These are phyloP conservation scores for Cutaneotrichosporon sp. DNA, from an alignment of 1,284 basidiomycete genomes.

Conservation along the genomic window DNA sequence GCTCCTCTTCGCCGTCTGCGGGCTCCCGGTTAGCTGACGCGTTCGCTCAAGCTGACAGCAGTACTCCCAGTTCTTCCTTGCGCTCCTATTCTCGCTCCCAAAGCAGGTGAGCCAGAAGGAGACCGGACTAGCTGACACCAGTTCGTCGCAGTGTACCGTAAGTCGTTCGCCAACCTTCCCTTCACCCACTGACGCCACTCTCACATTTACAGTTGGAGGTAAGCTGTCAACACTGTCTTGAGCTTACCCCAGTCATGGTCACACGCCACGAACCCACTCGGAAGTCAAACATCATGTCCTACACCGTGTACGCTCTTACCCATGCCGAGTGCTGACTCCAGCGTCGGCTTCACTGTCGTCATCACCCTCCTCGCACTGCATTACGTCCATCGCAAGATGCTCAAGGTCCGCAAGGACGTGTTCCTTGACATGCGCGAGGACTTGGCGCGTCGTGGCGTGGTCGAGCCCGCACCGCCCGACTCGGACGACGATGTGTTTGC, in stretches of 20 bases:
- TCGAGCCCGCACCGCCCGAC: constrained; percentile 18
- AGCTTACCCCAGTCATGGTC: constrained; percentile 57
- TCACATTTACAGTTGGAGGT: constrained; percentile 25
- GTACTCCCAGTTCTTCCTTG: constrained; percentile 45
- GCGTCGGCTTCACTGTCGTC: constrained; percentile 28
- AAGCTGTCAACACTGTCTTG: neutral
- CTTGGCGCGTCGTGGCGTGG: constrained; percentile 24
- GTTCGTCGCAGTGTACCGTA: constrained; percentile 37
- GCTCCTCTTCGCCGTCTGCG: constrained; percentile 44
- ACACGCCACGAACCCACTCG: constrained; percentile 56
- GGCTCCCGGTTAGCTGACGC: constrained; percentile 25
- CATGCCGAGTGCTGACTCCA: neutral
- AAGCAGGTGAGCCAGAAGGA: constrained; percentile 38
- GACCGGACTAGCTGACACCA: constrained; percentile 16
- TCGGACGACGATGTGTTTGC: neutral
- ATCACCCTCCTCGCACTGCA: constrained; percentile 34
- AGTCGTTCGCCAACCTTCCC: neutral
- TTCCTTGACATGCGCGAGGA: constrained; percentile 34
- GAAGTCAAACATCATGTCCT: constrained; percentile 31
- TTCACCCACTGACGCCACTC: constrained; percentile 1
- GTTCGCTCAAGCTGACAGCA: constrained; percentile 16
- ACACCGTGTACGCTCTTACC: constrained; percentile 21
- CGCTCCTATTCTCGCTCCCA: constrained; percentile 48
- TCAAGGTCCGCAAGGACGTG: constrained; percentile 33
- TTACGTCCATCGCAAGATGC: constrained; percentile 38